These are phyloP conservation scores for Hippophae tibetana DNA, from an alignment of 306 rosid genomes.

Conservation along the genomic window DNA sequence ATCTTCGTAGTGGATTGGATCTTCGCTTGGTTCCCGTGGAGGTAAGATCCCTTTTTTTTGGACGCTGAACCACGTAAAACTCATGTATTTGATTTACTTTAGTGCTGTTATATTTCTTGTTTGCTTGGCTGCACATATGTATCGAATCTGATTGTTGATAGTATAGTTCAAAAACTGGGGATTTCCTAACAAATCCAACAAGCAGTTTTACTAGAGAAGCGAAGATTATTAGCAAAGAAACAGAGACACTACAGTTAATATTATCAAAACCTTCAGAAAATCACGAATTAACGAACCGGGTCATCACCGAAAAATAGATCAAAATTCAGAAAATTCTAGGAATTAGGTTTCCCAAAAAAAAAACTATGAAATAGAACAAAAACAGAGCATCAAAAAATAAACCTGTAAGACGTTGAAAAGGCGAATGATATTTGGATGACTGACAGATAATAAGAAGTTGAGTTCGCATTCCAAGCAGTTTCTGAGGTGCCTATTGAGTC, in stretches of 20 bases:
- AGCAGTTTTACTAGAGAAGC: no score
- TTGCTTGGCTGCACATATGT: no score
- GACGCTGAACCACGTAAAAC: no score
- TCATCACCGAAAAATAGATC: not conserved
- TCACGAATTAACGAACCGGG: not conserved
- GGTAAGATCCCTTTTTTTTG: no score
- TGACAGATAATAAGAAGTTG: slow-evolving; percentile 46
- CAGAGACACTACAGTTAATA: no score
- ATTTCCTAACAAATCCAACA: not conserved
- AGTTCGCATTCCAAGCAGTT: slow-evolving; percentile 37
- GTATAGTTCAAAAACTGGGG: no score
- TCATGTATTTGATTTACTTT: no score
- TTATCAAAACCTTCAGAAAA: not conserved
- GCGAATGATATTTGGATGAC: slow-evolving; percentile 48
- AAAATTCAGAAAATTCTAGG: not conserved
- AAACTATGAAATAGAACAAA: not conserved
- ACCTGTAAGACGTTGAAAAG: slow-evolving; percentile 44
- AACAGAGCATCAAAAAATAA: not conserved
- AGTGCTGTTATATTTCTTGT: no score
- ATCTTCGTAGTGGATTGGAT: no score
- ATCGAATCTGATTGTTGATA: no score
- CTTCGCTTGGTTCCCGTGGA: no score
- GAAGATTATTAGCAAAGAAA: no score
- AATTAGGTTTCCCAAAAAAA: not conserved
- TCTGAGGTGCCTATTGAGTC: slow-evolving; percentile 34